Evolutionary conservation across 768 basidiomycete species (phyloP).

Genomic region (Podaxis rugospora): DNA sequence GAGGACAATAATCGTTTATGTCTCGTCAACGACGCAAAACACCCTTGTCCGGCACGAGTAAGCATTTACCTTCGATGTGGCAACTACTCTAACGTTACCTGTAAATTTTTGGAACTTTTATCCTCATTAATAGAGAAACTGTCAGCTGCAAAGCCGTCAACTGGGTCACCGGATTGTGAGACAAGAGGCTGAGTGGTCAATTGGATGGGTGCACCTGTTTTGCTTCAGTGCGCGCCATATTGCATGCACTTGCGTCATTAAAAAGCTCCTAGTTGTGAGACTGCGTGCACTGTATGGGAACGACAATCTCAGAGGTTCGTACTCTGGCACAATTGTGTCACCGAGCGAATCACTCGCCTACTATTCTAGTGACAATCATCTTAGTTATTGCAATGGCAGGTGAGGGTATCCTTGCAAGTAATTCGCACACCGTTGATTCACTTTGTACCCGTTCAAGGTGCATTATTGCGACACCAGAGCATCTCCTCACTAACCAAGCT

Average conservation of each 20-base stretch:
- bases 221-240: not conserved
- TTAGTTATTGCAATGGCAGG: constrained; percentile 1
- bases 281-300: constrained; percentile 3
- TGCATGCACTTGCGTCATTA: constrained; percentile 5
- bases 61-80: not conserved
- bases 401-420: not conserved
- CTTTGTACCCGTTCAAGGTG: not conserved
- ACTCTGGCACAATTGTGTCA: not conserved
- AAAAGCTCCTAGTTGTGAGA: constrained; percentile 5
- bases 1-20: not conserved
- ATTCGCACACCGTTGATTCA: not conserved
- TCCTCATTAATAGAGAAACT: not conserved
- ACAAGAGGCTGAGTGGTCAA: not conserved
- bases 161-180: constrained; percentile 8
- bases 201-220: too few species aligned
- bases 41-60: not conserved
- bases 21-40: not conserved
- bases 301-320: not conserved
- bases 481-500: not conserved
- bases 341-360: not conserved
- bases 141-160: constrained; percentile 3
- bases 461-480: not conserved
- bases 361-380: not conserved
- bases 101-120: too few species aligned
- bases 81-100: not conserved